These are phyloP conservation scores for Fusarium aywerte DNA, from an alignment of 2,329 filamentous ascomycete genomes.

Conservation along the genomic window DNA sequence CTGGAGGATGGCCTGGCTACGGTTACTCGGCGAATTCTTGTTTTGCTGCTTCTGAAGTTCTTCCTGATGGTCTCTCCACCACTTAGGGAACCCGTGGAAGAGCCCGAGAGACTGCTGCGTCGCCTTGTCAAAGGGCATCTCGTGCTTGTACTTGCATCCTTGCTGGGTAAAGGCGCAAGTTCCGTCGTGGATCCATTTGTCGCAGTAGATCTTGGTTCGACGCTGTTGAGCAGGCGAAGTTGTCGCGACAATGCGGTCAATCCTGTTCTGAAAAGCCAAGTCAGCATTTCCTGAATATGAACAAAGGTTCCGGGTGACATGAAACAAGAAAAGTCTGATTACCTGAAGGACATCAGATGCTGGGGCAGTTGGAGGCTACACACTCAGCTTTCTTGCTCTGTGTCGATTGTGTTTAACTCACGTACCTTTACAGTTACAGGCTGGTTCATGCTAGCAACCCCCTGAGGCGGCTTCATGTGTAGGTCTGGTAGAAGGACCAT, in stretches of 20 bases:
- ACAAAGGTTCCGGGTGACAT: background rate
- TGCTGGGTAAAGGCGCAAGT: conserved; percentile 87
- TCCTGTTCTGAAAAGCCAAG: conserved; percentile 45
- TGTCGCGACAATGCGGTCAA: conserved; percentile 50
- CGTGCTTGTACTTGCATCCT: conserved; percentile 89
- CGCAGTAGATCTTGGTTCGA: conserved; percentile 78
- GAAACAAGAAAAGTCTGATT: conserved; percentile 26
- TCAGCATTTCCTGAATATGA: conserved; percentile 3
- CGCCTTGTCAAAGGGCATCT: conserved; percentile 78
- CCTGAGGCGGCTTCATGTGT: conserved; percentile 51
- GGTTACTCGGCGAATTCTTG: background rate
- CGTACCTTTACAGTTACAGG: conserved; percentile 55
- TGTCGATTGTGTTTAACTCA: conserved; percentile 15
- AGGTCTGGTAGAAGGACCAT: conserved; percentile 62
- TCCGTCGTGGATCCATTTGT: conserved; percentile 89
- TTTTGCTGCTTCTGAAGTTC: conserved; percentile 52
- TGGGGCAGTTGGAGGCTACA: conserved; percentile 40
- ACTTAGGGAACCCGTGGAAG: conserved; percentile 69
- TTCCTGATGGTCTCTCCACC: conserved; percentile 68
- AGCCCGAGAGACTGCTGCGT: conserved; percentile 78
- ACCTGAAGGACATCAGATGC: conserved; percentile 51
- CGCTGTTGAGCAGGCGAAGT: conserved; percentile 55
- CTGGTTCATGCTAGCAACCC: conserved; percentile 53
- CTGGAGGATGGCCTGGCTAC: conserved; percentile 8
- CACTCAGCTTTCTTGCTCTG: conserved; percentile 45